These are phyloP conservation scores for Plasmodium gaboni DNA, from an alignment of 169 alveolate species.

Conservation along the genomic window DNA sequence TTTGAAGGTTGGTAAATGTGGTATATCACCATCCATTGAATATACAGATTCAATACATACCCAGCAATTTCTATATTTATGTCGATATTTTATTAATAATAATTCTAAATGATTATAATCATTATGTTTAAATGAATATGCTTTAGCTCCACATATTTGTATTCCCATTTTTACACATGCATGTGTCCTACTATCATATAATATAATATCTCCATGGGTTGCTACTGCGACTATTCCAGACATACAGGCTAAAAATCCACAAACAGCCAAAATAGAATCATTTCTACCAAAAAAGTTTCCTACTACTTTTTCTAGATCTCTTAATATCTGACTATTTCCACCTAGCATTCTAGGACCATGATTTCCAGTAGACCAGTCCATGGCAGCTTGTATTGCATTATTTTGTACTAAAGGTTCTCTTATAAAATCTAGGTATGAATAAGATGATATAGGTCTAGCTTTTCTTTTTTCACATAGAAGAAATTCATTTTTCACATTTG, in stretches of 20 bases:
- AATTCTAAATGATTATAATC: slow-evolving; percentile 81
- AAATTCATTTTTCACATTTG: slow-evolving; percentile 77
- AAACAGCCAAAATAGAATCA: slow-evolving; percentile 80
- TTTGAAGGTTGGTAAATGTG: slow-evolving; percentile 82
- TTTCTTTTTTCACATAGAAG: slow-evolving; percentile 79
- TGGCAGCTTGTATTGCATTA: slow-evolving; percentile 84
- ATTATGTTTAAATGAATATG: slow-evolving; percentile 82
- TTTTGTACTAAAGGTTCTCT: slow-evolving; percentile 83
- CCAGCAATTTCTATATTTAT: slow-evolving; percentile 82
- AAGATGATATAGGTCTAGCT: slow-evolving; percentile 83
- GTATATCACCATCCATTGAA: slow-evolving; percentile 92
- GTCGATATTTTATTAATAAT: slow-evolving; percentile 75
- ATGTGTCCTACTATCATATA: slow-evolving; percentile 83
- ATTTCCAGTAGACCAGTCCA: slow-evolving; percentile 84
- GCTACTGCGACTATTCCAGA: slow-evolving; percentile 83
- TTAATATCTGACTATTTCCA: slow-evolving; percentile 81
- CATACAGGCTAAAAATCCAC: slow-evolving; percentile 87
- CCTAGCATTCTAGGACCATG: slow-evolving; percentile 89
- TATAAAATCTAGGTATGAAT: slow-evolving; percentile 83
- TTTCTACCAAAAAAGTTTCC: slow-evolving; percentile 85
- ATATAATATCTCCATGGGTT: slow-evolving; percentile 75
- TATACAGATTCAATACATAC: slow-evolving; percentile 89
- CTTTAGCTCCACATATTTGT: slow-evolving; percentile 82
- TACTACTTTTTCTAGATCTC: slow-evolving; percentile 80
- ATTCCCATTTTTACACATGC: slow-evolving; percentile 83